Percentiles rank a stretch among this genome's conserved stretches.
Conservation (phyloP, 305 asterid genomes). For the Salvia sclarea region DNA sequence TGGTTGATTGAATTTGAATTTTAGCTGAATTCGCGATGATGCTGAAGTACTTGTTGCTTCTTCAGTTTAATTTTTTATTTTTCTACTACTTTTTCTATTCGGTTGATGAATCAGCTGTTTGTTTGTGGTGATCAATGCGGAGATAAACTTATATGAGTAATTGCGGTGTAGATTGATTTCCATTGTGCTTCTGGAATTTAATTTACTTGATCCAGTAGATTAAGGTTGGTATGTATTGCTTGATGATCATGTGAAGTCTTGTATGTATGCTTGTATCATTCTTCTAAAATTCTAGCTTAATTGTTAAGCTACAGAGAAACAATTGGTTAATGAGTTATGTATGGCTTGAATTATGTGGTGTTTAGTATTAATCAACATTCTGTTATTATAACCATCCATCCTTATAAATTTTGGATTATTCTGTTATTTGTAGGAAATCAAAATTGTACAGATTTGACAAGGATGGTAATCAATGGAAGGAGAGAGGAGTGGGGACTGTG, state of each 20-base stretch:
- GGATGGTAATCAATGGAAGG: slow-evolving; percentile 90
- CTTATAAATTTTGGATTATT: not conserved
- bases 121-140: not conserved
- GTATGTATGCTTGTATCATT: not conserved
- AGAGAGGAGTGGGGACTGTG: slow-evolving; percentile 86
- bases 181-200: not conserved
- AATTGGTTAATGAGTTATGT: not conserved
- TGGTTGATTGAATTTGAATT: not conserved
- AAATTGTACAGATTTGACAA: slow-evolving; percentile 86
- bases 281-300: too few species aligned
- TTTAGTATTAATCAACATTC: not conserved
- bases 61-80: not conserved
- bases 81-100: too few species aligned
- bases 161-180: not conserved
- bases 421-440: slow-evolving; percentile 57
- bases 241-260: not conserved
- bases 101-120: too few species aligned
- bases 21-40: not conserved
- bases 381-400: not conserved
- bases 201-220: slow-evolving; percentile 17
- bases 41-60: not conserved
- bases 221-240: not conserved
- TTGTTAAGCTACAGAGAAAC: not conserved
- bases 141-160: not conserved
- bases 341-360: not conserved